These are phyloP conservation scores for Clavispora vitiphila DNA, from an alignment of 805 yeast species.

Conservation along the genomic window DNA sequence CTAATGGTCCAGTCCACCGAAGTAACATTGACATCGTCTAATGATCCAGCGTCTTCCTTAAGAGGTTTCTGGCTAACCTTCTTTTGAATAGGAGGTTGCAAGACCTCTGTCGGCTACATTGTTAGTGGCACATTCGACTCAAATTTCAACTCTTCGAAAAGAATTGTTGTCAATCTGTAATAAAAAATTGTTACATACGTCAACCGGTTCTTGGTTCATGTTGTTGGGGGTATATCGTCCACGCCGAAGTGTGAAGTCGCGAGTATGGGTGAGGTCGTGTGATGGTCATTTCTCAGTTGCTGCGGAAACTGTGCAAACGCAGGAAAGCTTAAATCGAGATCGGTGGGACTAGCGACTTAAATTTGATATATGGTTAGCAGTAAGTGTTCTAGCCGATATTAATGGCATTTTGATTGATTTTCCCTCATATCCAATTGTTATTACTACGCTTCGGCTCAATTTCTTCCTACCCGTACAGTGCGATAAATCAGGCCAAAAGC, in stretches of 20 bases:
- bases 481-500: not conserved
- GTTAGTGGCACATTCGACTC: conserved; percentile 13
- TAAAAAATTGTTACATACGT: conserved; percentile 8
- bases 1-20: conserved; percentile 26
- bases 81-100: conserved; percentile 30
- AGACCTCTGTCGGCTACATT: conserved; percentile 28
- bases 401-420: too few species aligned
- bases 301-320: not conserved
- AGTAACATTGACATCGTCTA: conserved; percentile 6
- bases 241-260: not conserved
- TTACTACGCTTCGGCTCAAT: too few species aligned
- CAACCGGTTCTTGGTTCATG: not conserved
- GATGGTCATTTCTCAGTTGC: not conserved
- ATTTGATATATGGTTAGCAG: too few species aligned
- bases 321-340: not conserved
- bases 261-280: not conserved
- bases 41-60: conserved; percentile 2
- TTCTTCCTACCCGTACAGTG: too few species aligned
- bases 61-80: conserved; percentile 13
- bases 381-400: too few species aligned
- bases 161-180: not conserved
- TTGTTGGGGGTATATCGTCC: not conserved
- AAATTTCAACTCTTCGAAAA: not conserved
- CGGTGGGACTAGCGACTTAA: not conserved
- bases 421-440: too few species aligned